phyloP scores from a whole-genome alignment of 1,284 basidiomycete species.

The Erythrobasidium hasegawianum region DNA sequence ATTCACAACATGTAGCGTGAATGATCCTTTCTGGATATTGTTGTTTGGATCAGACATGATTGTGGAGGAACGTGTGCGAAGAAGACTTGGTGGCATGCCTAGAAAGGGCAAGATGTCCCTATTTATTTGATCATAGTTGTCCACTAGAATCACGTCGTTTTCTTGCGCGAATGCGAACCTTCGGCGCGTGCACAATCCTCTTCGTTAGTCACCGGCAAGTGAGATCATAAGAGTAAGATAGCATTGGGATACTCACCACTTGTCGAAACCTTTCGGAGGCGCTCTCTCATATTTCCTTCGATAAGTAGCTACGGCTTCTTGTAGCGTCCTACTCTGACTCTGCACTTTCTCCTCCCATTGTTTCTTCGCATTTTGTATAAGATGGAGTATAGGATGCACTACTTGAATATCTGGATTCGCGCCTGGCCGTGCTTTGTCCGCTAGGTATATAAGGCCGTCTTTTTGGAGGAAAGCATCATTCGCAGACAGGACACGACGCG shows the following conservation, averaged over 20 bases:
- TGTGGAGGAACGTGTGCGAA: slow-evolving; percentile 36
- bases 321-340: slow-evolving; percentile 42
- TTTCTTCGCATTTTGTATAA: slow-evolving; percentile 10
- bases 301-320: slow-evolving; percentile 44
- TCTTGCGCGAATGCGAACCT: slow-evolving; percentile 44
- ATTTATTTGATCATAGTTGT: slow-evolving; percentile 46
- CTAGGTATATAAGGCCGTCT: slow-evolving; percentile 24
- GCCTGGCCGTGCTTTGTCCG: slow-evolving; percentile 1
- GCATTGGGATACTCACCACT: slow-evolving; percentile 45
- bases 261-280: slow-evolving; percentile 47
- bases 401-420: slow-evolving; percentile 6
- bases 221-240: too few species aligned
- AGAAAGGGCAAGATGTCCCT: slow-evolving; percentile 43
- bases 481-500: background rate
- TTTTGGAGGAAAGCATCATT: slow-evolving; percentile 4
- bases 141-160: slow-evolving; percentile 45
- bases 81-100: slow-evolving; percentile 38
- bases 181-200: too few species aligned
- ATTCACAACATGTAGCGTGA: slow-evolving; percentile 34
- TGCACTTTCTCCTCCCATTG: slow-evolving; percentile 41
- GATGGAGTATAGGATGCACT: slow-evolving; percentile 18
- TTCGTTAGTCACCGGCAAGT: too few species aligned
- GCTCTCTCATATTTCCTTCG: slow-evolving; percentile 41
- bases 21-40: slow-evolving; percentile 41
- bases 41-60: slow-evolving; percentile 34